Base-by-base conservation (phyloP, 495 filamentous ascomycete species). In the Hyaloscypha finlandica region DNA sequence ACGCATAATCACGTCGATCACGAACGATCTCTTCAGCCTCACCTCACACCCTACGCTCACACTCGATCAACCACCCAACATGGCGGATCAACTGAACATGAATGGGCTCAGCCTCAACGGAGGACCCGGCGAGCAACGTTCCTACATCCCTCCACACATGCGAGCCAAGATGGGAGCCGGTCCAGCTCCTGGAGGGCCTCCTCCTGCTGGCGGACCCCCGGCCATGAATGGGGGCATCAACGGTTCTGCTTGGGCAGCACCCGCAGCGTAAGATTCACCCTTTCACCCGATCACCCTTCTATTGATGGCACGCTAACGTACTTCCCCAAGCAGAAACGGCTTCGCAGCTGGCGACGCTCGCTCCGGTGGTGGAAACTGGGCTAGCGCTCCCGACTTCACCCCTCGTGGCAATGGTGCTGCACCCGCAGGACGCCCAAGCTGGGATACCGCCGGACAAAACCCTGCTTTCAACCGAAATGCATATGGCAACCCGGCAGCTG, bases 41-140 rank as follows among this genome's bases (percentile, higher is more conserved):
- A 61, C 20, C 33, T 31, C n/a, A 67, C 55, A 12, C 39, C 33
- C 39, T 30, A 1, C 32, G 54, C 22, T 63, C 53, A 45, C 16
- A 25, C 16, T 56, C 68, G 71, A 69, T 39, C 63, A 51, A 60
- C 64, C 37, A 64, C 61, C 54, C 70, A 74, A 64, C 71, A 98
- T 98, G 95, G 94, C 95, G 79, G 93, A 97, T 79, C 89, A 96
- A 81, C 88, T 99, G 71, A 92, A 93, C 78, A 94, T 97, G 90
- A 88, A 86, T 78, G 89, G 90, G 77, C 83, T 97, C 74, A 90
- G 84, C 77, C 83, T 97, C 71, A 85, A 85, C 76, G 87, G 89
- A 56, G 84, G 83, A 68, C 70, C 76, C 37, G 72, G 70, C 48
- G 73, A 74, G 54, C 79, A 79, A 60, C 91, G 91, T 71, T 88